Conservation (phyloP, 164 flowering plant species). For the Magnolia sinica region DNA sequence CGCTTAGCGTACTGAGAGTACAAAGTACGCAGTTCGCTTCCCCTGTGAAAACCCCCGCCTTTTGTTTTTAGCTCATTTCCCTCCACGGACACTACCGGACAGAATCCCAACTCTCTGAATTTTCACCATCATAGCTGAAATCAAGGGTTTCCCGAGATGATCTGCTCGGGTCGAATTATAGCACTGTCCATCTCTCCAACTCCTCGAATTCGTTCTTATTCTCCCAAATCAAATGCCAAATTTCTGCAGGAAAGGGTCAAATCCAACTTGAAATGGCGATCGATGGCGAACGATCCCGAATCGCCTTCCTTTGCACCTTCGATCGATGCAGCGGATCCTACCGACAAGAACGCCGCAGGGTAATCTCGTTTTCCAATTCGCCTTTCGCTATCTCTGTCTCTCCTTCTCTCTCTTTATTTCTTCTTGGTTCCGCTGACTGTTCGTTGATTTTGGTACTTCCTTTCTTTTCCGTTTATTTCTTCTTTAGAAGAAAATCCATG, state of each 20-base stretch:
- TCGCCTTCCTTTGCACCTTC: slow-evolving; percentile 43
- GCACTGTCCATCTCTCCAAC: slow-evolving; percentile 26
- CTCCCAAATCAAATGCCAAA: slow-evolving; percentile 14
- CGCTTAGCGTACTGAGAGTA: too few species aligned
- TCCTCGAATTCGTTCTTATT: slow-evolving; percentile 13
- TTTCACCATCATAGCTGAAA: neutral
- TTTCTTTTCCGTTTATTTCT: neutral
- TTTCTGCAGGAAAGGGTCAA: slow-evolving; percentile 14
- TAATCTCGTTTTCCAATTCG: slow-evolving; percentile 15
- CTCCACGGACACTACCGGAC: too few species aligned
- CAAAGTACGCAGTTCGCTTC: too few species aligned
- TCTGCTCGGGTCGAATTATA: slow-evolving; percentile 38
- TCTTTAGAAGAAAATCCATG: neutral
- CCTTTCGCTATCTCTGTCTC: neutral
- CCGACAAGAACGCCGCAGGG: slow-evolving; percentile 35
- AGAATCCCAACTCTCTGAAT: neutral
- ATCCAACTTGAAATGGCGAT: slow-evolving; percentile 33
- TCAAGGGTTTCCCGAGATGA: slow-evolving; percentile 25
- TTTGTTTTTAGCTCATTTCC: too few species aligned
- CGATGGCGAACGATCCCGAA: slow-evolving; percentile 42
- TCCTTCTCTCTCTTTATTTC: too few species aligned
- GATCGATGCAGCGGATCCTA: slow-evolving; percentile 38
- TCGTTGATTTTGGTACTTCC: too few species aligned
- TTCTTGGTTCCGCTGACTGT: too few species aligned
- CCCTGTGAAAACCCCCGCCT: too few species aligned